Percentiles rank a stretch among this genome's conserved stretches.
phyloP scores from a whole-genome alignment of 2,329 filamentous ascomycete species.

The Corynespora cassiicola region DNA sequence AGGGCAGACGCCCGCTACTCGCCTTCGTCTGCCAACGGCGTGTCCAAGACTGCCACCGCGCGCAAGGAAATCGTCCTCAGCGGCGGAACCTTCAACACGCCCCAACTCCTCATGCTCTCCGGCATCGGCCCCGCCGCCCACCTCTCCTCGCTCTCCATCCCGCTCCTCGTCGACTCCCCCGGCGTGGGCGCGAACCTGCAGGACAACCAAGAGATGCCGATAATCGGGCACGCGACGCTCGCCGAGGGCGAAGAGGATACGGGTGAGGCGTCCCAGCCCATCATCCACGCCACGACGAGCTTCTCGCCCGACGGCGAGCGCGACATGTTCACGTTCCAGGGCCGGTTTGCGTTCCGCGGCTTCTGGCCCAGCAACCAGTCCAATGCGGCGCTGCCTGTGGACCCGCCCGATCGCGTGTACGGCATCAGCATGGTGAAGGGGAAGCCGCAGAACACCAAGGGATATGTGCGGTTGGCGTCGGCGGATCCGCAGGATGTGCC shows the following conservation, averaged over 20 bases:
- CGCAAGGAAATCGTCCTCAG: conserved; percentile 29
- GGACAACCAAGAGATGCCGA: conserved; percentile 59
- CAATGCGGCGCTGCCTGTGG: conserved; percentile 19
- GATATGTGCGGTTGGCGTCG: conserved; percentile 65
- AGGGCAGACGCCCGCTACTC: conserved; percentile 49
- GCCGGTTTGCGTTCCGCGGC: conserved; percentile 27
- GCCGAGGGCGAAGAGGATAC: no score
- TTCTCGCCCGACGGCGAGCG: conserved; percentile 25
- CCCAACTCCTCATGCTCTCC: conserved; percentile 68
- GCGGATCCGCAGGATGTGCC: conserved; percentile 68
- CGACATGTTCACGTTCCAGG: conserved; percentile 33
- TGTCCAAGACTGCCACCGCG: conserved; percentile 46
- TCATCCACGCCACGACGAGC: conserved; percentile 26
- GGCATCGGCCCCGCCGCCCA: conserved; percentile 64
- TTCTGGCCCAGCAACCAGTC: conserved; percentile 30
- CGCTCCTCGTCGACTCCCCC: conserved; percentile 60
- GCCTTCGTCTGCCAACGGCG: conserved; percentile 23
- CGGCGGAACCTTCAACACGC: conserved; percentile 64
- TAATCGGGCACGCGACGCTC: conserved; percentile 43
- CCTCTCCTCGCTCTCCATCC: conserved; percentile 60
- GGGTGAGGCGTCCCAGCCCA: conserved; percentile 20
- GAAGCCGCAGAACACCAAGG: conserved; percentile 65
- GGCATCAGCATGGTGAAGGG: conserved; percentile 59
- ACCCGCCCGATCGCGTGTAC: conserved; percentile 20
- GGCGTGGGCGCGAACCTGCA: conserved; percentile 67